phyloP scores from a whole-genome alignment of 2,329 filamentous ascomycete genomes.

The Penicillium vulpinum region DNA sequence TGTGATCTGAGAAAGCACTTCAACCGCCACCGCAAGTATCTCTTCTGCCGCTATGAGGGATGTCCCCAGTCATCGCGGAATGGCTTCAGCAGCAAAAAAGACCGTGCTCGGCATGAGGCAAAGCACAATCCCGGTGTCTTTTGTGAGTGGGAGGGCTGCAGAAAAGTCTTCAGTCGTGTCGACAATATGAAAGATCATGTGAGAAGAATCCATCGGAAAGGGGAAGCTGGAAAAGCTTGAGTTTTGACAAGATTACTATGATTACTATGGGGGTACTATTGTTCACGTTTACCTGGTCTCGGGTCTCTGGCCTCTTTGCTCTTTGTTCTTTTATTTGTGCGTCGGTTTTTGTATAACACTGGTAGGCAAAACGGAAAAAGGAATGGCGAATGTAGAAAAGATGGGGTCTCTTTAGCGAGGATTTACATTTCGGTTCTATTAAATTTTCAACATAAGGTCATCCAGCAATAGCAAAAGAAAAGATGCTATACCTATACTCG shows the following conservation, averaged over 20 bases:
- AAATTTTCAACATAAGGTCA: not conserved
- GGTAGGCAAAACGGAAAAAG: not conserved
- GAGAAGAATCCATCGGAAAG: conserved; percentile 43
- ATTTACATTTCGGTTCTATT: not conserved
- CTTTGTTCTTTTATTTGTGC: not conserved
- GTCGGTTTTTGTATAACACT: not conserved
- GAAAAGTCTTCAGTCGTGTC: conserved; percentile 59
- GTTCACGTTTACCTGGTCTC: not conserved
- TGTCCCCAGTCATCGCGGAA: conserved; percentile 58
- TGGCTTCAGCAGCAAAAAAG: conserved; percentile 64
- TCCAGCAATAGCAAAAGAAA: no score
- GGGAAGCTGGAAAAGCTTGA: not conserved
- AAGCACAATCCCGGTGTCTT: conserved; percentile 62
- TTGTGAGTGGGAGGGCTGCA: conserved; percentile 60
- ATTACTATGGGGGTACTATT: not conserved
- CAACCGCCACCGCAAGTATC: conserved; percentile 61
- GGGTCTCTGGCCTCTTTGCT: no score
- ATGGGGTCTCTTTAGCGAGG: not conserved
- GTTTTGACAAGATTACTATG: not conserved
- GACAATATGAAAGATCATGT: conserved; percentile 62
- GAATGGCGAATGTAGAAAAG: not conserved
- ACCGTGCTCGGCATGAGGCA: conserved; percentile 61
- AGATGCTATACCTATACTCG: not conserved
- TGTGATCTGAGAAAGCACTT: conserved; percentile 65
- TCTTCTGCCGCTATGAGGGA: conserved; percentile 60